These are phyloP conservation scores for Senna tora DNA, from an alignment of 306 rosid species.

Conservation along the genomic window DNA sequence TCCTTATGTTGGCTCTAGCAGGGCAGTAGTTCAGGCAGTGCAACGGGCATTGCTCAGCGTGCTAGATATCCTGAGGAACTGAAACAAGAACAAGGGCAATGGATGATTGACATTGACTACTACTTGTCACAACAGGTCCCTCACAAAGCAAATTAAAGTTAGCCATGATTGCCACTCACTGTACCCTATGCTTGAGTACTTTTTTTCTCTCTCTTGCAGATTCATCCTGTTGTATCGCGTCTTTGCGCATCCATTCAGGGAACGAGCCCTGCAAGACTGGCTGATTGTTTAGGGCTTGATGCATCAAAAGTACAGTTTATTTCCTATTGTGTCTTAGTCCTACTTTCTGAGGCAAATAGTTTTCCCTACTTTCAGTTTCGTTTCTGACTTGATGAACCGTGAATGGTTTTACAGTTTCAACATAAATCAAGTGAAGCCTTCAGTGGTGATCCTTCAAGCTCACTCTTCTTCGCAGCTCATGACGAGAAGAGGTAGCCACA, in stretches of 20 bases:
- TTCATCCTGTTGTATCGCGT: conserved; percentile 96
- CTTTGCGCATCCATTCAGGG: conserved; percentile 96
- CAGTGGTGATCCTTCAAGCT: conserved; percentile 60
- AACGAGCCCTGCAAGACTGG: conserved; percentile 92
- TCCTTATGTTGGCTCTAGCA: conserved; percentile 42
- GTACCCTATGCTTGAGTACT: conserved; percentile 36
- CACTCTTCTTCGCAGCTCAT: conserved; percentile 57
- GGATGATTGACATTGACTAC: conserved; percentile 95
- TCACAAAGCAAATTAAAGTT: conserved; percentile 8
- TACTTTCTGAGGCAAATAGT: conserved; percentile 20
- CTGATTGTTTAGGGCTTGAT: conserved; percentile 94
- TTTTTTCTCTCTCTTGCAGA: conserved; percentile 54
- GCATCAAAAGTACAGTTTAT: conserved; percentile 69
- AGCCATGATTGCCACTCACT: conserved; percentile 11
- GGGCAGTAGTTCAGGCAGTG: conserved; percentile 72
- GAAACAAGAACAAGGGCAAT: conserved; percentile 85
- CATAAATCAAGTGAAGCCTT: conserved; percentile 66
- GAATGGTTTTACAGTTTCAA: conserved; percentile 64
- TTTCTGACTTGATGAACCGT: conserved; percentile 32
- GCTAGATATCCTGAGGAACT: conserved; percentile 98
- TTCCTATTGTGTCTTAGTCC: conserved; percentile 27
- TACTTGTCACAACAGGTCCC: conserved; percentile 91
- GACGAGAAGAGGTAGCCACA: conserved; percentile 77
- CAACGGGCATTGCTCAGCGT: conserved; percentile 79
- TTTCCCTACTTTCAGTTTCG: conserved; percentile 27